phyloP scores from a whole-genome alignment of 2,329 filamentous ascomycete genomes.

The Canariomyces notabilis region DNA sequence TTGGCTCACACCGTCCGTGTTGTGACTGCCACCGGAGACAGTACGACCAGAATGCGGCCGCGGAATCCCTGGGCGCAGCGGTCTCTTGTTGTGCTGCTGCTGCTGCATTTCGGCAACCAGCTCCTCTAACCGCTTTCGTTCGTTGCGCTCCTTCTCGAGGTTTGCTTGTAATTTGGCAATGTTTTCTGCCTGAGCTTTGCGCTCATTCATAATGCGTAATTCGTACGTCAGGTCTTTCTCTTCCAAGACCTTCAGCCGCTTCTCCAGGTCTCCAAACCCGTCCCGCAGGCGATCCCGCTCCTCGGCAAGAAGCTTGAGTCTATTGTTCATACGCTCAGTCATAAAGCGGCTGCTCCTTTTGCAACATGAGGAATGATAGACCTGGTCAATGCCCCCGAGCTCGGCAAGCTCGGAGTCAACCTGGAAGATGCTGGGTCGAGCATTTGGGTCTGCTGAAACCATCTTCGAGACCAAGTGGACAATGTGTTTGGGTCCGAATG shows the following conservation, averaged over 20 bases:
- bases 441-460: conserved; percentile 30
- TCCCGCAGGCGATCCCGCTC: conserved; percentile 26
- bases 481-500: conserved; percentile 38
- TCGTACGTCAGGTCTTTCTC: conserved; percentile 39
- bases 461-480: conserved; percentile 35
- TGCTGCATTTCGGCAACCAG: conserved; percentile 27
- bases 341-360: conserved; percentile 33
- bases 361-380: conserved; percentile 44
- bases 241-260: conserved; percentile 33
- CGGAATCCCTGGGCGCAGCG: conserved; percentile 14
- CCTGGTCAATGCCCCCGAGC: conserved; percentile 43
- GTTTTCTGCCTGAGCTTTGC: conserved; percentile 31
- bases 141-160: conserved; percentile 33
- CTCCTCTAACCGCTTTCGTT: conserved; percentile 23
- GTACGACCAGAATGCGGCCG: conserved; percentile 14
- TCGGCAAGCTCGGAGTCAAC: conserved; percentile 39
- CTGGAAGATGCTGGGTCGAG: conserved; percentile 33
- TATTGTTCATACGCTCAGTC: conserved; percentile 34
- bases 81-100: conserved; percentile 22
- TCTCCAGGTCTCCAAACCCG: conserved; percentile 32
- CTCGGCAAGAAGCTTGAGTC: conserved; percentile 25
- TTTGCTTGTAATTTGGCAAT: conserved; percentile 32
- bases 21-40: conserved; percentile 14
- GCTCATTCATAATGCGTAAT: conserved; percentile 33
- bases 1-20: conserved; percentile 9